Evolutionary conservation across 495 filamentous ascomycete genomes (phyloP), one percentile per base, ranked within the genome.

Genomic region (Daldinia vernicosa): DNA sequence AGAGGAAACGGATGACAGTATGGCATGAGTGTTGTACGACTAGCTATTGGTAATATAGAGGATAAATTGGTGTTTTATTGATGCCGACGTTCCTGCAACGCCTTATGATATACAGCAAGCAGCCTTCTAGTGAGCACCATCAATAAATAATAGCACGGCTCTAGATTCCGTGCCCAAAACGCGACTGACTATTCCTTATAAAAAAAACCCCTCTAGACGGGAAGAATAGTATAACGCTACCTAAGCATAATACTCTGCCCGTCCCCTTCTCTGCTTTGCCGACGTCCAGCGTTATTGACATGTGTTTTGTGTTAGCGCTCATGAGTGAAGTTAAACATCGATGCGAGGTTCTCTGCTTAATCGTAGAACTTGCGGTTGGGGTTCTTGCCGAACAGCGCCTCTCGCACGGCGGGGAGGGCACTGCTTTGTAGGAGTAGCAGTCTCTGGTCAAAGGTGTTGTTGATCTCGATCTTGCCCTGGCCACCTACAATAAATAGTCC

Each of bases 381-480:
- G 83, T 98, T 98, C 82, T 91, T 87, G 45, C 96, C 96, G 75
- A 98, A 98, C 40, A 99, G 82, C 3, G 87, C 90, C 77, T 91
- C 86, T 68, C 96, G 87, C 70, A 99, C 89, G 33, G 89, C 89
- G 12, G 96, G 96, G 43, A 98, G 86, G 28, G 92, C 92, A 72
- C 92, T 92, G 60, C 88, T 89, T 78, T 95, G 89, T 40, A 98
- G 87, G 61, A 98, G 82, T 67, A 88, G 89, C 80, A 99, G 83
- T 60, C 96, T 89, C 77, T 97, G 92, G 73, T 98, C 96, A 54
- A 98, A 90, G 27, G 95, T 98, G 82, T 99, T 98, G 88, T 97
- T 93, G 78, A 99, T 97, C 71, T 97, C 93, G 79, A 99, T 98
- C 86, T 94, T 97, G 76, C 96, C 96, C 65, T 88, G 85, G 53